Evolutionary conservation across 2,329 filamentous ascomycete genomes (phyloP).

Genomic region (Biscogniauxia marginata): DNA sequence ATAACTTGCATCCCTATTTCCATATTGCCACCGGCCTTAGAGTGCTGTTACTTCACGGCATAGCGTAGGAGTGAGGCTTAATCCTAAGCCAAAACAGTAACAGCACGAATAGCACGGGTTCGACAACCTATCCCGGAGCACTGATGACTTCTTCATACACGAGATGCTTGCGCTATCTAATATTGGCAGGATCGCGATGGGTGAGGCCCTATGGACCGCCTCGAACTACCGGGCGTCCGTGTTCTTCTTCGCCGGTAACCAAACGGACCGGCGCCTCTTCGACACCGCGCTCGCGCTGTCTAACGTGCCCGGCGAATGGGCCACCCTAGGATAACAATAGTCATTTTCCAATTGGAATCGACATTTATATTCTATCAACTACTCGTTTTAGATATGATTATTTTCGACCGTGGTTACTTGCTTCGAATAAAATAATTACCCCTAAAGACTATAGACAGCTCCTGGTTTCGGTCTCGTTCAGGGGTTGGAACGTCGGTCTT

Average conservation of each 20-base stretch:
- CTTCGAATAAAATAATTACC: too few species aligned
- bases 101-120: conserved; percentile 10
- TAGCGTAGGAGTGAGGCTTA: too few species aligned
- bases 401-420: too few species aligned
- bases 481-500: neutral
- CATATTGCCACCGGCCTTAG: too few species aligned
- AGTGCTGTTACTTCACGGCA: too few species aligned
- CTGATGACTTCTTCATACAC: conserved; percentile 13
- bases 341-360: too few species aligned
- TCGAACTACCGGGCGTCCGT: conserved; percentile 43
- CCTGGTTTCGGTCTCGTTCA: neutral
- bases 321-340: too few species aligned
- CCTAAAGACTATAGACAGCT: neutral
- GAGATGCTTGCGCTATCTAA: conserved; percentile 11
- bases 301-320: conserved; percentile 35
- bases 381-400: too few species aligned
- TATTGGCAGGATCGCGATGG: conserved; percentile 30
- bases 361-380: too few species aligned
- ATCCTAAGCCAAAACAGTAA: conserved; percentile 10
- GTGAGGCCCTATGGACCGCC: conserved; percentile 34
- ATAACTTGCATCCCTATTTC: too few species aligned
- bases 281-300: conserved; percentile 37
- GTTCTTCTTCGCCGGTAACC: conserved; percentile 42
- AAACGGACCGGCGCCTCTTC: conserved; percentile 39
- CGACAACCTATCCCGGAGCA: conserved; percentile 12